A percentile compares a stretch with the other conserved stretches of the same genome.
Conservation (phyloP, 1,139 yeast genomes). For the Pichia sp. region DNA sequence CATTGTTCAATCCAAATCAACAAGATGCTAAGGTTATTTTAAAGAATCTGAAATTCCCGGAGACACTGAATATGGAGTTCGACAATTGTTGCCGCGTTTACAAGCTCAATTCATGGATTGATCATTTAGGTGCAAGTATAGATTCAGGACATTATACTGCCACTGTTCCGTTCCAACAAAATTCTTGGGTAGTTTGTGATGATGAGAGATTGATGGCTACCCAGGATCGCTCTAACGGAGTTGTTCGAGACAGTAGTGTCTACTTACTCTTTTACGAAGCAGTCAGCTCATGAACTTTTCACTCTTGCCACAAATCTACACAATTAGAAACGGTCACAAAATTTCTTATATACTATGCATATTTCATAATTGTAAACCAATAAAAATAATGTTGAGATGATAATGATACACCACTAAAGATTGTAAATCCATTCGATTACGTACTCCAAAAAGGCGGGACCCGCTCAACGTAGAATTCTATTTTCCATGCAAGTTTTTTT, state of each 20-base stretch:
- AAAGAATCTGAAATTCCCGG: constrained; percentile 27
- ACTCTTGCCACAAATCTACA: background rate
- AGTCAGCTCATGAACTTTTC: background rate
- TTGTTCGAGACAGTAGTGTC: constrained; percentile 27
- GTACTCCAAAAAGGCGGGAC: too few species aligned
- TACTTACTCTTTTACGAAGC: constrained; percentile 30
- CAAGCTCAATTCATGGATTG: constrained; percentile 79
- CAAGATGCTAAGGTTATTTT: constrained; percentile 22
- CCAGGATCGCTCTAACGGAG: constrained; percentile 11
- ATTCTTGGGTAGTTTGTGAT: constrained; percentile 74
- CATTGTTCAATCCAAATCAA: constrained; percentile 30
- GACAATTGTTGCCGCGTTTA: constrained; percentile 36
- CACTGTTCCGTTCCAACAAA: constrained; percentile 50
- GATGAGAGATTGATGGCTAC: constrained; percentile 42
- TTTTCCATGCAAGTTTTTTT: too few species aligned
- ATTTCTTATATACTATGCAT: background rate
- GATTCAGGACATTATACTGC: constrained; percentile 93
- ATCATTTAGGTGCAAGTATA: constrained; percentile 71
- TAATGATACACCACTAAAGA: too few species aligned
- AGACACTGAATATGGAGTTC: constrained; percentile 22
- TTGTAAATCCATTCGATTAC: too few species aligned
- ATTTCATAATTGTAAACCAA: background rate
- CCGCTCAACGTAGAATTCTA: too few species aligned
- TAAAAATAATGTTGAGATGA: too few species aligned
- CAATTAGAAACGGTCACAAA: background rate